Base-by-base conservation (phyloP, 352 stramenopile genomes). In the Phytophthora chlamydospora region DNA sequence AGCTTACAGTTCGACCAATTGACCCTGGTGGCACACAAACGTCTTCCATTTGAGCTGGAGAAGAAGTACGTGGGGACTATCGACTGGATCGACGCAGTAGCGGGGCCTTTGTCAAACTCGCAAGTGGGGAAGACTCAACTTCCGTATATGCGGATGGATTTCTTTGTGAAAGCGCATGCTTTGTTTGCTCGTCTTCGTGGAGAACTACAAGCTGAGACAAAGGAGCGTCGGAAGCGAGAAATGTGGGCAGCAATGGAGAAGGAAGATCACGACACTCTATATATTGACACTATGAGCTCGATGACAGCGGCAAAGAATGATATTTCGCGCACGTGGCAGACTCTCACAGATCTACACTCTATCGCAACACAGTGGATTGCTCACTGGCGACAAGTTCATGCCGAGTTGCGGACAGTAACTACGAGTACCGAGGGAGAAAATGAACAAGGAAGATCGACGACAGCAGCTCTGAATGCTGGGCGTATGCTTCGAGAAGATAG, bases 1-100 rank as follows among this genome's bases (percentile, higher is more conserved):
- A 68, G 62, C 24, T 54, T 92, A 4, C 62, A 75, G 10, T 82
- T 87, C 47, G 83, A 92, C 41, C 83, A 90, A 42, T 40, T 92
- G 4, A 63, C 66, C 13, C 59, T 92, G 14, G 31, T 89, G 11
- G 24, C 64, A 1, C 41, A 76, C 12, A 6, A 41, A 11, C 27
- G 19, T 6, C 35, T 78, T n/a, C 62, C 71, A 5, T 68, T 82
- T 45, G 67, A 33, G 8, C 49, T 66, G 1, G 74, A 71, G 17
- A 86, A 81, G 19, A 19, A 70, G 11, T 60, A 43, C 11, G 31
- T 68, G 17, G 71, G 68, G 2, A 78, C 68, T 0, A 48, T 81
- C 6, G 57, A 78, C 51, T 85, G 74, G 73, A 42, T 47, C 35
- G 56, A 66, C 64, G 56, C 65, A 7, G 32, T 42, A 6, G 43